Conservation (phyloP, 2,329 filamentous ascomycete genomes). For the Verticillium alfalfae region DNA sequence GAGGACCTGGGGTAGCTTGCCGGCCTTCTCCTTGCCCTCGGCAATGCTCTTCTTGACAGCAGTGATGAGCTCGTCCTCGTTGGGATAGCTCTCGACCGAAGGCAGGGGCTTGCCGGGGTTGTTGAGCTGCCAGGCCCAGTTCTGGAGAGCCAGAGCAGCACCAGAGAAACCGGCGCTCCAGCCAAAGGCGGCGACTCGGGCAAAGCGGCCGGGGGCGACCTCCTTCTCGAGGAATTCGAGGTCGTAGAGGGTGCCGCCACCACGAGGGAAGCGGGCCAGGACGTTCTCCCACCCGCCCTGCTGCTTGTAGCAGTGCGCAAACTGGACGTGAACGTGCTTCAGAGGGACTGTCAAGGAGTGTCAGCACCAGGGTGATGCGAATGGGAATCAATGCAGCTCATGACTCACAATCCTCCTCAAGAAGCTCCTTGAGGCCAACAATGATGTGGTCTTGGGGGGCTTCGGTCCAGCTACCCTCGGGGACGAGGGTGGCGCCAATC, state of each 20-base stretch:
- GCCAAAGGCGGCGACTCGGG: slow-evolving; percentile 64
- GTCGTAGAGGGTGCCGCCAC: slow-evolving; percentile 73
- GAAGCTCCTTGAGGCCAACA: slow-evolving; percentile 73
- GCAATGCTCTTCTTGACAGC: slow-evolving; percentile 70
- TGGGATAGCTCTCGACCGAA: slow-evolving; percentile 62
- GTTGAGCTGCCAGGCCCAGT: slow-evolving; percentile 77
- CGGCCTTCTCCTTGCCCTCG: slow-evolving; percentile 60
- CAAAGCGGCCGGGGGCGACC: slow-evolving; percentile 41
- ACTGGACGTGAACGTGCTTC: slow-evolving; percentile 67
- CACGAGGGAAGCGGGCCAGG: slow-evolving; percentile 72
- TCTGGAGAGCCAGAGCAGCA: slow-evolving; percentile 68
- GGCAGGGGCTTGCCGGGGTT: slow-evolving; percentile 64
- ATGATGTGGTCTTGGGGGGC: slow-evolving; percentile 66
- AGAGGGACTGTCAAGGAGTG: slow-evolving; percentile 45
- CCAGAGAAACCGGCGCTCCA: slow-evolving; percentile 74
- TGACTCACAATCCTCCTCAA: slow-evolving; percentile 57
- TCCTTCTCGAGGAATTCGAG: slow-evolving; percentile 81
- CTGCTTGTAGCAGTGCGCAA: slow-evolving; percentile 67
- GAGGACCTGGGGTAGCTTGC: slow-evolving; percentile 66
- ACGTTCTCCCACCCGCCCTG: slow-evolving; percentile 76
- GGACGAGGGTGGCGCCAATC: slow-evolving; percentile 60
- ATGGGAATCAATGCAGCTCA: background rate
- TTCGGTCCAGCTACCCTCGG: slow-evolving; percentile 61
- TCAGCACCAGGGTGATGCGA: background rate
- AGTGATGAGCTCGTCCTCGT: slow-evolving; percentile 66